A percentile compares a stretch with the other conserved stretches of the same genome.
These are phyloP conservation scores for Globisporangium splendens DNA, from an alignment of 352 stramenopile genomes.

Conservation along the genomic window DNA sequence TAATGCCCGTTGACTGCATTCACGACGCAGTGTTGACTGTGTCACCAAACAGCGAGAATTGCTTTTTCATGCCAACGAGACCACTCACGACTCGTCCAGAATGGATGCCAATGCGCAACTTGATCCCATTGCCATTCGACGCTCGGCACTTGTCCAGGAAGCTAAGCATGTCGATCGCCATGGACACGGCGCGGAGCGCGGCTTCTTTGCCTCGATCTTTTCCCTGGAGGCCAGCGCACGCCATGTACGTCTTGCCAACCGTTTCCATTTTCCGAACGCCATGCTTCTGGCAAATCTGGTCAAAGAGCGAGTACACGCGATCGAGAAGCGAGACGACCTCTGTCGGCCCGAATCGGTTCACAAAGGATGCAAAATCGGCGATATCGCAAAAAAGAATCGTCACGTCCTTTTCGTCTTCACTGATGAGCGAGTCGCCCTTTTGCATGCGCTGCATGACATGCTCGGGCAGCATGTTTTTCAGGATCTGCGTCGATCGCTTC, in stretches of 20 bases:
- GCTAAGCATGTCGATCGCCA: slow-evolving; percentile 76
- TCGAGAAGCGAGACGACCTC: slow-evolving; percentile 86
- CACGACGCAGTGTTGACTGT: slow-evolving; percentile 88
- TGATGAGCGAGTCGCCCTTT: slow-evolving; percentile 76
- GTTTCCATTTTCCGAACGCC: slow-evolving; percentile 92
- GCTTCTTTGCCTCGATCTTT: slow-evolving; percentile 74
- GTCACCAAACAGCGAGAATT: slow-evolving; percentile 93
- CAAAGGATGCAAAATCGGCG: slow-evolving; percentile 73
- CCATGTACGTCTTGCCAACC: slow-evolving; percentile 91
- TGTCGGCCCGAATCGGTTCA: slow-evolving; percentile 69
- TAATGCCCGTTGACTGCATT: slow-evolving; percentile 88
- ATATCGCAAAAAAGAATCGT: slow-evolving; percentile 88
- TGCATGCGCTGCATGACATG: slow-evolving; percentile 86
- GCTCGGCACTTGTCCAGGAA: slow-evolving; percentile 65
- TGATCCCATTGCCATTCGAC: slow-evolving; percentile 80
- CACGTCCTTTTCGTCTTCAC: slow-evolving; percentile 85
- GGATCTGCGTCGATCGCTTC: slow-evolving; percentile 71
- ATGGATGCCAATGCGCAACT: slow-evolving; percentile 90
- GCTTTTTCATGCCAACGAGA: slow-evolving; percentile 90
- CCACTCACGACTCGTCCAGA: slow-evolving; percentile 85
- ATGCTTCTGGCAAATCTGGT: slow-evolving; percentile 89
- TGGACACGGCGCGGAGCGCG: slow-evolving; percentile 66
- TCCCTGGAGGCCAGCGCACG: slow-evolving; percentile 77
- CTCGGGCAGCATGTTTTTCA: slow-evolving; percentile 85
- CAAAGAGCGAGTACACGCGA: slow-evolving; percentile 90